Evolutionary conservation across 202 grass and related monocot genomes (phyloP), one percentile per base, ranked within the genome.

Genomic region (Eragrostis tef): DNA sequence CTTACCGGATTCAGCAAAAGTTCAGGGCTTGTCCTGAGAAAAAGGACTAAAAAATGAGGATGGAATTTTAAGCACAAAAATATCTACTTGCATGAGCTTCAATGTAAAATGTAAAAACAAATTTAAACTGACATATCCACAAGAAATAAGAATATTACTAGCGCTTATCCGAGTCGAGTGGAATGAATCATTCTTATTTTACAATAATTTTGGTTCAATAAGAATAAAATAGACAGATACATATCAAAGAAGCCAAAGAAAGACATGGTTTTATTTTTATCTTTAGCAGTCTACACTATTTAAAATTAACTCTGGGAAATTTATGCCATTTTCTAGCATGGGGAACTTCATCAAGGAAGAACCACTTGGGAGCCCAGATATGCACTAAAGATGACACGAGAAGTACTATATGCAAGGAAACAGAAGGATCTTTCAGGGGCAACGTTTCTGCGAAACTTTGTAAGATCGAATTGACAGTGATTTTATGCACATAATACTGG

Each of bases 1-100:
- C 90, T 90, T 91, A 98, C 92, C 36, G 92, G 87, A 76, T 94
- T 98, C 65, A 98, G 69, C 34, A 98, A 59, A 77, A 94, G 90
- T 71, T 98, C 95, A 71, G 90, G 80, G 84, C 92, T 94, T 57
- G 88, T 94, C 86, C 95, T 94, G 82, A 65, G 78, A 90, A 60
- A 11, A 85, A 75, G 50, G 62, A 81, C 58, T 79, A 66, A 70
- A 82, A 82, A 79, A 70, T 43, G 47, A 65, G 77, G 21, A 87
- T 52, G 42, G 85, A 65, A 70, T 84, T 78, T 29, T 88, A 53
- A 67, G 49, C 0, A 10, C 41, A 78, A 61, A 69, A 54, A 4
- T 0, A 73, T 51, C 7, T 73, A 70, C 64, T 29, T 10, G 14
- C 46, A 17, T 72, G 7, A 75, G 0, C 24, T 16, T 42, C 14